Base-by-base conservation (phyloP, 768 basidiomycete species). In the Kwoniella shandongensis region DNA sequence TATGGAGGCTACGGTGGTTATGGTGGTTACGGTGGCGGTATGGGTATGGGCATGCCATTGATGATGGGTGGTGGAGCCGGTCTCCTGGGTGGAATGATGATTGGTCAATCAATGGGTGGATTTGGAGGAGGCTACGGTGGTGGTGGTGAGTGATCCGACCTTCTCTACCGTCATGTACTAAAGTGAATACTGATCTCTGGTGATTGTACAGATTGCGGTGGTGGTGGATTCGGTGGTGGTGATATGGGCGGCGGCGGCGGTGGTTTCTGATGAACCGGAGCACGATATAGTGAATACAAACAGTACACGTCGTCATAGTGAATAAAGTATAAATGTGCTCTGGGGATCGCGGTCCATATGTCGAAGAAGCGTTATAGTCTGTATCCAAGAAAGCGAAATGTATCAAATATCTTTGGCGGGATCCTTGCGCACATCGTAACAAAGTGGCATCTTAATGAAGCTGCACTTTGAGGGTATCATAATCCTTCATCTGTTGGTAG, bases 41-140 rank as follows among this genome's bases (percentile, higher is more conserved):
- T 60, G 2, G 65, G 65, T 27, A 36, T 63, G 41, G 58, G 57
- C 29, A 48, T 52, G 30, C 57, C 57, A 0, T 26, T 61, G 18
- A 27, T 58, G 39, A 42, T 55, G 32, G 63, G 63, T 25, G 44
- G 60, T 17, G 59, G 51, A 12, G 65, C 56, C 17, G 65, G 65
- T 39, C 51, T 67, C 13, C n/a, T 60, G 56, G 59, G 54, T 35
- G 58, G 63, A 25, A 38, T 61, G 45, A 20, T 61, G 44, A 15
- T 66, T 2, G 61, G 44, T 11, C 47, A 50, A 35, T 39, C 47
- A 17, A 54, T 58, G 59, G 39, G 40, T 51, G 20, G 25, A 26
- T 29, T 45, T 17, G 50, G 35, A n/a, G 3, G 10, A 17, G 36
- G 39, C 25, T 27, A 23, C 11, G 27, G 26, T 22, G 55, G 38